Evolutionary conservation across 1,139 yeast genomes (phyloP).

Genomic region (Ogataea hybrid): DNA sequence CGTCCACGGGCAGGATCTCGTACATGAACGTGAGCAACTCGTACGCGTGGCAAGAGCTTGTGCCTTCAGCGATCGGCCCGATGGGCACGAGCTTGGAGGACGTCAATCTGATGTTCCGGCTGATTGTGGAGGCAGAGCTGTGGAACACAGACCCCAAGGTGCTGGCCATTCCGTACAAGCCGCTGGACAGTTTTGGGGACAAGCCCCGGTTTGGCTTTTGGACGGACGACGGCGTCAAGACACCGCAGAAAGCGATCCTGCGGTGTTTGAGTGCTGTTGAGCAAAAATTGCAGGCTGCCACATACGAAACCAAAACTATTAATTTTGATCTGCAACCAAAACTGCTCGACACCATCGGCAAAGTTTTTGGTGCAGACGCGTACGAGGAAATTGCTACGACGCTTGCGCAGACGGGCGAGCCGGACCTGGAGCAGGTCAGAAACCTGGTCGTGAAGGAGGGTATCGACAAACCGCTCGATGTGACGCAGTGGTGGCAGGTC

Average conservation of each 20-base stretch:
- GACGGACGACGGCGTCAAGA: slow-evolving; percentile 34
- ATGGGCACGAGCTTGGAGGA: slow-evolving; percentile 60
- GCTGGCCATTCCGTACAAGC: slow-evolving; percentile 48
- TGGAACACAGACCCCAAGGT: slow-evolving; percentile 54
- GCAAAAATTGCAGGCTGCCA: slow-evolving; percentile 31
- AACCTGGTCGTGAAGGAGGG: slow-evolving; percentile 1
- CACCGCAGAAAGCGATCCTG: slow-evolving; percentile 50
- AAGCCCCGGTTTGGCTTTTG: slow-evolving; percentile 36
- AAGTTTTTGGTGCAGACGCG: slow-evolving; percentile 46
- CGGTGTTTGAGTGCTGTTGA: slow-evolving; percentile 39
- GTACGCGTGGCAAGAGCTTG: slow-evolving; percentile 53
- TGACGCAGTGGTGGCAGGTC: slow-evolving; percentile 34
- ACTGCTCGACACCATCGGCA: slow-evolving; percentile 23
- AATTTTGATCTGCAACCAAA: slow-evolving; percentile 39
- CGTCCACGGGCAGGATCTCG: slow-evolving; percentile 49
- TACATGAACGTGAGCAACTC: slow-evolving; percentile 52
- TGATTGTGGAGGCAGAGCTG: slow-evolving; percentile 50
- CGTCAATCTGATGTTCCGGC: slow-evolving; percentile 57
- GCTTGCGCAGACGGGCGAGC: slow-evolving; percentile 14
- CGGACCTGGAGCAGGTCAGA: slow-evolving; percentile 3
- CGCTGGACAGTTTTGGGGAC: slow-evolving; percentile 18
- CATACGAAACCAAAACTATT: slow-evolving; percentile 45
- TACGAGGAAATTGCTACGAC: slow-evolving; percentile 36
- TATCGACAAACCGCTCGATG: slow-evolving; percentile 4
- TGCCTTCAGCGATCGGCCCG: slow-evolving; percentile 58